phyloP scores from a whole-genome alignment of 2,329 filamentous ascomycete species.

The Phyllosticta ampelicida region DNA sequence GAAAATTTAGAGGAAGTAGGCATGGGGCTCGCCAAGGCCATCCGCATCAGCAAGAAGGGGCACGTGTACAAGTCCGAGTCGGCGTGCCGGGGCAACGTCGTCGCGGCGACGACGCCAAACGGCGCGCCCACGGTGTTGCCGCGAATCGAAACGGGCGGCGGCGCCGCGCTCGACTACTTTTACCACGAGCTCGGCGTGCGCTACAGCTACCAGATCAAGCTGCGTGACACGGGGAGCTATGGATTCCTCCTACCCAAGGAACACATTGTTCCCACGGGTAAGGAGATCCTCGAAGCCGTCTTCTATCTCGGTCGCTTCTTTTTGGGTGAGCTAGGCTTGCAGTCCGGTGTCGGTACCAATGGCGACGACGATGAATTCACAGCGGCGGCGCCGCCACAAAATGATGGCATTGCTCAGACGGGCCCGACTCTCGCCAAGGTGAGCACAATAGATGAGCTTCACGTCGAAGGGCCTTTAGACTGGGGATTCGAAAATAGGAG shows the following conservation, averaged over 20 bases:
- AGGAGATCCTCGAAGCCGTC: conserved; percentile 75
- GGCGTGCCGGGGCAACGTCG: conserved; percentile 74
- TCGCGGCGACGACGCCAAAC: conserved; percentile 30
- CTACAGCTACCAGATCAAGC: conserved; percentile 88
- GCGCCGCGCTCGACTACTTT: conserved; percentile 89
- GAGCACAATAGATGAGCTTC: neutral
- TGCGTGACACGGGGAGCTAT: conserved; percentile 87
- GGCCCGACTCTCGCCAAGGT: neutral
- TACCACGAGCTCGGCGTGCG: conserved; percentile 75
- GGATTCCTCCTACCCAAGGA: conserved; percentile 83
- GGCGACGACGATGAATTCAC: neutral
- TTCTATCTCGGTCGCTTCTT: conserved; percentile 77
- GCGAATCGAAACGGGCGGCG: conserved; percentile 64
- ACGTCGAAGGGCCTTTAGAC: neutral
- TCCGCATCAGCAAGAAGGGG: conserved; percentile 68
- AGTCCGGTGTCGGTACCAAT: neutral
- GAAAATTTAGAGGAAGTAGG: conserved; percentile 90
- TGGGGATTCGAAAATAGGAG: neutral
- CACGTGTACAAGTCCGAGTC: conserved; percentile 53
- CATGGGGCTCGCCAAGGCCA: conserved; percentile 77
- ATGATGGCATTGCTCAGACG: neutral
- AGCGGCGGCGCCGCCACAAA: neutral
- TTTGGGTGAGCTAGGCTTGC: conserved; percentile 36
- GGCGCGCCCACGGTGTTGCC: conserved; percentile 30
- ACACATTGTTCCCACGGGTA: conserved; percentile 78